phyloP scores from a whole-genome alignment of 805 yeast genomes.

The Sugiyamaella valdiviana region DNA sequence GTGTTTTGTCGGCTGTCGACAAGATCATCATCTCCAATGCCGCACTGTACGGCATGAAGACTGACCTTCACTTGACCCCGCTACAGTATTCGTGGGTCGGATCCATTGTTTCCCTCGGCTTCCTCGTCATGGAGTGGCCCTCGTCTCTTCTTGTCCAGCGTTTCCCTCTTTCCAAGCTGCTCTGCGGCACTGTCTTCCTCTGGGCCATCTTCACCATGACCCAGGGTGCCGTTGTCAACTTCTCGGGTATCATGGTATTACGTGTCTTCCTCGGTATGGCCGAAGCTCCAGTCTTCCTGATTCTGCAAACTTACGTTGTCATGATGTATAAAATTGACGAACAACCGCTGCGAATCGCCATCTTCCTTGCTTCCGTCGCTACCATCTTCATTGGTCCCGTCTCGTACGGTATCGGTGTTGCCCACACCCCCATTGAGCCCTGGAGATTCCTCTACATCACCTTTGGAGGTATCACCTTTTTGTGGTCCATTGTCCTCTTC shows the following conservation, averaged over 20 bases:
- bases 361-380: conserved; percentile 11
- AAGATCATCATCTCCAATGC: conserved; percentile 50
- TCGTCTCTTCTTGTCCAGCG: conserved; percentile 10
- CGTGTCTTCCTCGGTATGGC: conserved; percentile 14
- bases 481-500: conserved; percentile 23
- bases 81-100: conserved; percentile 25
- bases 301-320: conserved; percentile 11
- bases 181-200: conserved; percentile 32
- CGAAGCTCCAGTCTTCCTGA: conserved; percentile 13
- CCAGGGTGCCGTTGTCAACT: conserved; percentile 43
- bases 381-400: conserved; percentile 13
- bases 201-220: conserved; percentile 33
- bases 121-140: conserved; percentile 31
- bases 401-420: conserved; percentile 32
- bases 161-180: conserved; percentile 26
- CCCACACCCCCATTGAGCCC: conserved; percentile 32
- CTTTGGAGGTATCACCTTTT: conserved; percentile 44
- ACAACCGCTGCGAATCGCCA: conserved; percentile 10
- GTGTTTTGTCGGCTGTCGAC: conserved; percentile 50
- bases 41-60: conserved; percentile 45
- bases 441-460: conserved; percentile 47
- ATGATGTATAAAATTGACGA: conserved; percentile 12
- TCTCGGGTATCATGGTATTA: conserved; percentile 18
- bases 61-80: conserved; percentile 28
- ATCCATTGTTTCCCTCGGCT: conserved; percentile 41